A percentile compares a stretch with the other conserved stretches of the same genome.
Conservation (phyloP, 768 basidiomycete species). For the Leccinum ochraceum region DNA sequence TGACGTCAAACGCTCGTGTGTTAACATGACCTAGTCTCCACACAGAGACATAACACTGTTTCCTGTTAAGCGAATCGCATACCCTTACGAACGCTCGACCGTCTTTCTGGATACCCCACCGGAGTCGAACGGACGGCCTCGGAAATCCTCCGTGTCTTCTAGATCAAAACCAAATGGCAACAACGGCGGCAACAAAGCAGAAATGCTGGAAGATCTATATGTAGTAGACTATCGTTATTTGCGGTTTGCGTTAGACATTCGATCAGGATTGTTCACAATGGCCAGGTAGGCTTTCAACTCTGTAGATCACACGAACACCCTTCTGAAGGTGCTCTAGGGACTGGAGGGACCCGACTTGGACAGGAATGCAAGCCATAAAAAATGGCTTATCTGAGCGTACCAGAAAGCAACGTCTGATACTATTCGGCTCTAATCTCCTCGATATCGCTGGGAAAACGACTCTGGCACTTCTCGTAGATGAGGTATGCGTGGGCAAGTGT, state of each 20-base stretch:
- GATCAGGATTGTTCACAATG: slow-evolving; percentile 79
- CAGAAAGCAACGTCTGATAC: slow-evolving; percentile 61
- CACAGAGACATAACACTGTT: slow-evolving; percentile 81
- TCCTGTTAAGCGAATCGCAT: slow-evolving; percentile 63
- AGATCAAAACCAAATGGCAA: slow-evolving; percentile 35
- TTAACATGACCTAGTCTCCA: slow-evolving; percentile 59
- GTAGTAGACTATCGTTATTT: slow-evolving; percentile 92
- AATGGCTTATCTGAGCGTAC: slow-evolving; percentile 56
- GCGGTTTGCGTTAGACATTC: slow-evolving; percentile 84
- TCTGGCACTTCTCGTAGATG: slow-evolving; percentile 77
- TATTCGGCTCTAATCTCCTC: slow-evolving; percentile 87
- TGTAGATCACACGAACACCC: not conserved
- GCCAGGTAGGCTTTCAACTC: slow-evolving; percentile 54
- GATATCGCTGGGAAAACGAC: slow-evolving; percentile 90
- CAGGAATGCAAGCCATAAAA: slow-evolving; percentile 58
- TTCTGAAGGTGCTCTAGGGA: slow-evolving; percentile 51
- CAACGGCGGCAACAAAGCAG: slow-evolving; percentile 32
- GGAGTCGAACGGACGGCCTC: slow-evolving; percentile 30
- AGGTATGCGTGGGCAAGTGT: slow-evolving; percentile 51
- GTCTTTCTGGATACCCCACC: slow-evolving; percentile 59
- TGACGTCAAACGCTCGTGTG: slow-evolving; percentile 7
- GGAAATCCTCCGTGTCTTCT: slow-evolving; percentile 23
- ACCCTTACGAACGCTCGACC: slow-evolving; percentile 78
- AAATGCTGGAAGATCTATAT: slow-evolving; percentile 52
- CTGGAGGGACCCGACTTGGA: slow-evolving; percentile 86